phyloP scores from a whole-genome alignment of 306 rosid species.

The Dalbergia oliveri region DNA sequence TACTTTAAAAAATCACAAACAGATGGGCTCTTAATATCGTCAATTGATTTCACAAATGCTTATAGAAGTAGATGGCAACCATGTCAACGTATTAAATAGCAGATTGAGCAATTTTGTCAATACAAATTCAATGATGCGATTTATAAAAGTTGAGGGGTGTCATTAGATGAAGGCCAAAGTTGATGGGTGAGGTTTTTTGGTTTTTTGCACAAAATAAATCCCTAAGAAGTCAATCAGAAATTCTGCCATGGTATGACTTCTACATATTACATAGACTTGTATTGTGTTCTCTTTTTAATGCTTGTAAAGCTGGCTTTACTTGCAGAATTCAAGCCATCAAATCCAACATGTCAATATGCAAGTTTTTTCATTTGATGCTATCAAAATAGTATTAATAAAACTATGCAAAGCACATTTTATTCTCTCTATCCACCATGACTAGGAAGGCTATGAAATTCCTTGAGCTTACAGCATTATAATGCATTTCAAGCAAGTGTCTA shows the following conservation, averaged over 20 bases:
- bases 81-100: no score
- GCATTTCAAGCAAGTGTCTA: constrained; percentile 30
- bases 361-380: neutral
- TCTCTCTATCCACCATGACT: constrained; percentile 30
- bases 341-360: constrained; percentile 7
- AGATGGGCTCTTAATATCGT: no score
- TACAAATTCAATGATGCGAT: no score
- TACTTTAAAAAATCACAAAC: no score
- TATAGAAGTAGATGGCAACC: no score
- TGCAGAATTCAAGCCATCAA: constrained; percentile 29
- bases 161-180: no score
- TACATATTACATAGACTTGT: neutral
- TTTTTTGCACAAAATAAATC: neutral
- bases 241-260: constrained; percentile 7
- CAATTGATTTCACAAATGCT: no score
- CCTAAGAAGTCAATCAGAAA: constrained; percentile 18
- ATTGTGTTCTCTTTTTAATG: neutral
- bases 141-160: no score
- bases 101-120: no score
- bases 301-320: constrained; percentile 20
- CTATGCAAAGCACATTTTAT: neutral
- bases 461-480: constrained; percentile 20
- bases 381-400: neutral
- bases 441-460: constrained; percentile 19
- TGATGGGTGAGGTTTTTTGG: no score